A percentile compares a stretch with the other conserved stretches of the same genome.
These are phyloP conservation scores for Solanum hybrid DNA, from an alignment of 305 asterid species.

Conservation along the genomic window DNA sequence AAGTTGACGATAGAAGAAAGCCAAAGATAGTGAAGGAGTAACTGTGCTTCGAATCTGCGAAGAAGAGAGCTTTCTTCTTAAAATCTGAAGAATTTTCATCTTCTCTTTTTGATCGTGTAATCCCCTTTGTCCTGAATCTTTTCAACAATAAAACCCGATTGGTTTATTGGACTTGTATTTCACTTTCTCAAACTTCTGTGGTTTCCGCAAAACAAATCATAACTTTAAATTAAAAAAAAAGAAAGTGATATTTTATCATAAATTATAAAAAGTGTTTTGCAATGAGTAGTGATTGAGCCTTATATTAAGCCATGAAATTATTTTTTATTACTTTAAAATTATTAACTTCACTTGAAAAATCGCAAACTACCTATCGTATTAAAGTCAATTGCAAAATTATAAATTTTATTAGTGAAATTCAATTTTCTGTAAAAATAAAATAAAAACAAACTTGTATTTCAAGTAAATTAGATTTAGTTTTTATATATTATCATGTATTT, in stretches of 20 bases:
- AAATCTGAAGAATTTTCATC: conserved; percentile 26
- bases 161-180: neutral
- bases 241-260: neutral
- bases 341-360: too few relatives aligned
- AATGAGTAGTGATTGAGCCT: neutral
- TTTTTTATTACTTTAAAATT: too few relatives aligned
- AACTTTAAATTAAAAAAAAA: neutral
- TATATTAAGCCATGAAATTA: neutral
- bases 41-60: conserved; percentile 10
- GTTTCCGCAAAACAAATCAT: neutral
- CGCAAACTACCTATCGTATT: neutral
- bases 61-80: conserved; percentile 27
- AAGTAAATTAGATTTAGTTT: neutral
- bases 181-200: neutral
- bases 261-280: neutral
- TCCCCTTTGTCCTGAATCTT: neutral
- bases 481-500: too few relatives aligned
- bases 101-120: neutral
- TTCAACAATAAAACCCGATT: neutral
- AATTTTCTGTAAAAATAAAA: too few relatives aligned
- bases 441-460: neutral
- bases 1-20: conserved; percentile 14
- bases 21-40: conserved; percentile 3
- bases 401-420: neutral
- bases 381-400: neutral